Base-by-base conservation (phyloP, 257 asterid genomes). In the Jaltomata sinuosa region DNA sequence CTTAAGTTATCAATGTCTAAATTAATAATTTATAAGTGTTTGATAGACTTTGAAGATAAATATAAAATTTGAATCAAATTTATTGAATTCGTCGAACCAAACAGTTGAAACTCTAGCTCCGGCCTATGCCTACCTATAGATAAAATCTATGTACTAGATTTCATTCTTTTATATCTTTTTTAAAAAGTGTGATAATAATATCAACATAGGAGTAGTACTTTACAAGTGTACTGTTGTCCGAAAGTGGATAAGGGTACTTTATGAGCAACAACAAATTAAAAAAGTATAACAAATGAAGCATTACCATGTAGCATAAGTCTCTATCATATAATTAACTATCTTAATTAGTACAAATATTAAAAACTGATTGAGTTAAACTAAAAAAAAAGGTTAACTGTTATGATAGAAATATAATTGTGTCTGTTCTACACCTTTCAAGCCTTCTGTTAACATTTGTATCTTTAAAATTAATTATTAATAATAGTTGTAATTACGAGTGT, bases 1-100 rank as follows among this genome's bases (percentile, higher is more conserved):
- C 5, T 15, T 52, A 62, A 62, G 0, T 27, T 61, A 2, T 3
- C 29, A 0, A 29, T 14, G 14, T 64, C 14, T 15, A 14, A 62
- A 62, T 64, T 64, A 64, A 29, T 12, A 29, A 3, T 14, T 14
- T 50, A 15, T 50, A 61, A 61, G 0, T 6, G 29, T 29, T 0
- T 29, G 11, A 2, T 2, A 8, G 0, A 27, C 11, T 27, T 1
- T 62, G 2, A 5, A 62, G 6, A 0, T 0, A 25, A 11, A 15
- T 11, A 25, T 12, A 61, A 25, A 11, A 27, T 25, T 59, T 25
- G 0, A 59, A 25, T 4, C 3, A 61, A 5, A 61, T 61, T 59
- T 3, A 59, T 0, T 27, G 0, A 11, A 27, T 61, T 61, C 4
- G 0, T 2, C 2, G 5, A 62, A 62, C 9, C 0, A 2, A n/a